Percentiles rank a stretch among this genome's conserved stretches.
phyloP scores from a whole-genome alignment of 257 asterid species.

The Nicotiana otophora region DNA sequence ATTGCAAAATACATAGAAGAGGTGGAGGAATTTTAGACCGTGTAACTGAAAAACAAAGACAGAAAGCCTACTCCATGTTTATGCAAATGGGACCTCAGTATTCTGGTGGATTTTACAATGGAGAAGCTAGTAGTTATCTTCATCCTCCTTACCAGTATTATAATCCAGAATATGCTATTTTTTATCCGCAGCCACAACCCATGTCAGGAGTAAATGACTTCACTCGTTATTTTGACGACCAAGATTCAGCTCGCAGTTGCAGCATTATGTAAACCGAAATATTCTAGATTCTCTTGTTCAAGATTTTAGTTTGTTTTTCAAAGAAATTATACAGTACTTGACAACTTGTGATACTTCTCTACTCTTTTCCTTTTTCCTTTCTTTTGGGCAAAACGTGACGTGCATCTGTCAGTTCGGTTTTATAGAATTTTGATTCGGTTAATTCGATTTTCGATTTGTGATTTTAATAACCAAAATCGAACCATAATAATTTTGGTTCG shows the following conservation, averaged over 20 bases:
- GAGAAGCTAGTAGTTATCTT: neutral
- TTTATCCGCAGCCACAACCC: neutral
- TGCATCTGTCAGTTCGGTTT: too few species aligned
- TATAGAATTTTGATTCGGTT: too few species aligned
- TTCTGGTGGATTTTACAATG: neutral
- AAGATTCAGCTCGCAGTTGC: neutral
- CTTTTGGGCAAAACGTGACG: neutral
- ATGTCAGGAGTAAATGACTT: neutral
- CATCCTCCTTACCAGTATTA: neutral
- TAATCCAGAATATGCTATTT: neutral
- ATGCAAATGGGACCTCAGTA: neutral
- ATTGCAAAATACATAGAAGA: slow-evolving; percentile 15
- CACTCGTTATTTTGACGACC: neutral
- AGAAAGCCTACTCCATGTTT: neutral
- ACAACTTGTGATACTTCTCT: neutral
- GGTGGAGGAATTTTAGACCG: neutral
- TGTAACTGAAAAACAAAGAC: neutral
- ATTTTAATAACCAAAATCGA: too few species aligned
- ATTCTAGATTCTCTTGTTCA: neutral
- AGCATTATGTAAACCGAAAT: neutral
- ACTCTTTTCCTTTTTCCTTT: neutral
- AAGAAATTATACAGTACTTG: neutral
- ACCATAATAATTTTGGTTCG: too few species aligned
- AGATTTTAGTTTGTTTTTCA: neutral
- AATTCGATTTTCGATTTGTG: too few species aligned